Percentiles rank a stretch among this genome's conserved stretches.
Conservation (phyloP, 1,284 basidiomycete genomes). For the Leccinum pallidistipes region DNA sequence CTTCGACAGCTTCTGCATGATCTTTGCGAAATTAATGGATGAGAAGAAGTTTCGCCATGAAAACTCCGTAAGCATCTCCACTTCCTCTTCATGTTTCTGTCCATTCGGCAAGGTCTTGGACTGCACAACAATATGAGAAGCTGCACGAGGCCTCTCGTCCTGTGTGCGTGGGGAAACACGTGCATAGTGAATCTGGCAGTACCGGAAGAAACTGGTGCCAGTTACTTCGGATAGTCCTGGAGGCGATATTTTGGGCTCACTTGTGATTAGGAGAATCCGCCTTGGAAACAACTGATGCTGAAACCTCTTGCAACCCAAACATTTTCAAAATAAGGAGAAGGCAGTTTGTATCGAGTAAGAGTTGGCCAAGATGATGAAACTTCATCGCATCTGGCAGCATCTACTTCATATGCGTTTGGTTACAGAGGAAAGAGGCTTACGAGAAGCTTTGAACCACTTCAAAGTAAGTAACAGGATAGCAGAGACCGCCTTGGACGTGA, state of each 20-base stretch:
- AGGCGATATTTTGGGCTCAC: slow-evolving; percentile 40
- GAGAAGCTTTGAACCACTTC: slow-evolving; percentile 99
- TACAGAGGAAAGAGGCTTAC: slow-evolving; percentile 49
- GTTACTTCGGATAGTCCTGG: slow-evolving; percentile 13
- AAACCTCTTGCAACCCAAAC: slow-evolving; percentile 94
- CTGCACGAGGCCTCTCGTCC: slow-evolving; percentile 58
- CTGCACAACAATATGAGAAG: slow-evolving; percentile 57
- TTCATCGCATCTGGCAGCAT: slow-evolving; percentile 85
- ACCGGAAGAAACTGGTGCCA: slow-evolving; percentile 85
- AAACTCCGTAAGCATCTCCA: slow-evolving; percentile 91
- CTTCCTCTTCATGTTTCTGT: slow-evolving; percentile 75
- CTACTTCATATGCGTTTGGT: slow-evolving; percentile 4
- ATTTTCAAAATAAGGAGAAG: slow-evolving; percentile 94
- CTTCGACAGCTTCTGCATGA: slow-evolving; percentile 98
- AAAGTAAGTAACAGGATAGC: slow-evolving; percentile 88
- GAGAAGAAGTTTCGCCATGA: slow-evolving; percentile 99
- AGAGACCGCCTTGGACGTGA: slow-evolving; percentile 96
- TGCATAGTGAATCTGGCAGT: slow-evolving; percentile 79
- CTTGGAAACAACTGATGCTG: slow-evolving; percentile 79
- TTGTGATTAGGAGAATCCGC: slow-evolving; percentile 89
- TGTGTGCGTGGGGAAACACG: slow-evolving; percentile 56
- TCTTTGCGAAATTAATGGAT: slow-evolving; percentile 97
- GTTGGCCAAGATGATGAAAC: slow-evolving; percentile 95
- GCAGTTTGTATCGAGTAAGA: slow-evolving; percentile 95
- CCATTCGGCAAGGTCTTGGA: slow-evolving; percentile 64